Evolutionary conservation across 2,329 filamentous ascomycete species (phyloP), one percentile per base, ranked within the genome.

Genomic region (Colletotrichum sp.): DNA sequence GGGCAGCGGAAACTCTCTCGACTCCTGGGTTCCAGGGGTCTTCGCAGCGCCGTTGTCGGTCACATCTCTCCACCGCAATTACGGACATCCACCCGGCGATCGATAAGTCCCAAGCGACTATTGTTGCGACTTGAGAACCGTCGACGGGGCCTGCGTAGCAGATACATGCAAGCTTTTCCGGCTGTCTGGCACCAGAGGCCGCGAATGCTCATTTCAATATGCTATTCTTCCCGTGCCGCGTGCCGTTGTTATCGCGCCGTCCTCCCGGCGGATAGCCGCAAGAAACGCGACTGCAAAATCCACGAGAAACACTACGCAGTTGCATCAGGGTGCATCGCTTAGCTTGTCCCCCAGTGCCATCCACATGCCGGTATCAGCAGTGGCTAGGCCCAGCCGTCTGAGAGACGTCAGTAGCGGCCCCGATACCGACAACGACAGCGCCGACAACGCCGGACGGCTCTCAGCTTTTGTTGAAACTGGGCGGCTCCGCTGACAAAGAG

Each of bases 1-100:
- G 34, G 32, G 62, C 38, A 63, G 9, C 63, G 55, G 56, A 63
- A 58, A 67, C 62, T 63, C 34, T 71, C 61, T n/a, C 38, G n/a
- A 64, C 34, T n/a, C 32, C 55, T 16, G 26, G 32, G 26, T 32
- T 43, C 56, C 62, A 73, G 73, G 69, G 73, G 55, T 52, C 30
- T 61, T 21, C 55, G 55, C 69, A 66, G 52, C 69, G 73, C 56
- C 73, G 69, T 68, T 59, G 56, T 73, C 56, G 63, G 62, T 68
- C 73, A 72, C 65, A 48, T 48, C 38, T 52, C 43, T 67, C 59
- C 73, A 58, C 73, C 48, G 62, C 69, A 75, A 73, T 75, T 48
- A 71, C 68, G 55, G 30, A 52, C 72, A 66, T 34, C 59, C 67
- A 74, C 72, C 38, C 68, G 55, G 61, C 62, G 36, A 61, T 55